Evolutionary conservation across 805 yeast genomes (phyloP).

Genomic region (Cephaloascus albidus): DNA sequence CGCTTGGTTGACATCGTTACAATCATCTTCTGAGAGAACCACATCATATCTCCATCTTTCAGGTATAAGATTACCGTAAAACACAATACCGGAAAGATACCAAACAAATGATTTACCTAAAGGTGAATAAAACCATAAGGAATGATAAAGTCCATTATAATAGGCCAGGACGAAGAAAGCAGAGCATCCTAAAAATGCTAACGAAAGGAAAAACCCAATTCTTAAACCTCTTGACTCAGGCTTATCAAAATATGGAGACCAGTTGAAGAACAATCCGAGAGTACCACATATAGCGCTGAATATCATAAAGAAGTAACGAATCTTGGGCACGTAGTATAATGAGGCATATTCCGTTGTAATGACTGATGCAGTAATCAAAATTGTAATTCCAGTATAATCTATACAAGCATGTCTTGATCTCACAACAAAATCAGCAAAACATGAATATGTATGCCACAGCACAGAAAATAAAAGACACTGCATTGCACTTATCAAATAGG

Average conservation of each 20-base stretch:
- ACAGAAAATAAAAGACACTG: conserved; percentile 74
- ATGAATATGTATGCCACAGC: conserved; percentile 87
- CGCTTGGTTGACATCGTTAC: conserved; percentile 15
- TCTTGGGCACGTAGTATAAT: conserved; percentile 51
- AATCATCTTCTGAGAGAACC: conserved; percentile 30
- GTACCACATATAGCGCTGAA: conserved; percentile 61
- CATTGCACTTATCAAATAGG: conserved; percentile 64
- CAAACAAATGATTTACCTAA: conserved; percentile 61
- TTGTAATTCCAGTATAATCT: conserved; percentile 91
- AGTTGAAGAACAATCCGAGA: conserved; percentile 69
- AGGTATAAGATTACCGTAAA: conserved; percentile 83
- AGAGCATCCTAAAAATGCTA: conserved; percentile 67
- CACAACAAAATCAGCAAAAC: conserved; percentile 52
- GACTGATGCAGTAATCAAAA: conserved; percentile 82
- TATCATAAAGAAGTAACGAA: conserved; percentile 36
- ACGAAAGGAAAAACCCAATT: conserved; percentile 68
- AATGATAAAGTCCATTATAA: conserved; percentile 44
- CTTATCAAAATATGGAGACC: conserved; percentile 87
- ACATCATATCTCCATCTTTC: conserved; percentile 80
- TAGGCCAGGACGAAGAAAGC: conserved; percentile 49
- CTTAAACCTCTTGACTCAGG: conserved; percentile 79
- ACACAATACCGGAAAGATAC: conserved; percentile 75
- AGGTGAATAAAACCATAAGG: conserved; percentile 56
- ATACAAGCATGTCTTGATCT: conserved; percentile 82
- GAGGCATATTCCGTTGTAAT: conserved; percentile 79